These are phyloP conservation scores for Helicosporidium sp. DNA, from an alignment of 139 green algal genomes.

Conservation along the genomic window DNA sequence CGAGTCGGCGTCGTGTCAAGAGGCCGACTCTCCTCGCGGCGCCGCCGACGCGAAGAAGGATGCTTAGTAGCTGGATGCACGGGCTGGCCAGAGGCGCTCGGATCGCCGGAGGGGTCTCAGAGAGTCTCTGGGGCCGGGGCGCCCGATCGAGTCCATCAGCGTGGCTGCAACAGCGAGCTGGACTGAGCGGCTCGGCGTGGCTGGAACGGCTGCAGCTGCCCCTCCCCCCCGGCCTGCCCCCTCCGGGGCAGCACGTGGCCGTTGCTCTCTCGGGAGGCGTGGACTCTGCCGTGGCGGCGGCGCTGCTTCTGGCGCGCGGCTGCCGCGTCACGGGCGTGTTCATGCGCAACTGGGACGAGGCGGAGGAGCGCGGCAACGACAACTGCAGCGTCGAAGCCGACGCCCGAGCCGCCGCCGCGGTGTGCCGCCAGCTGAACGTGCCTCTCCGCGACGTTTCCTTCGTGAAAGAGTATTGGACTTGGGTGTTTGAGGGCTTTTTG, in stretches of 20 bases:
- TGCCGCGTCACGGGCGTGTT: conserved; percentile 41
- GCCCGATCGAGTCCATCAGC: too few relatives aligned
- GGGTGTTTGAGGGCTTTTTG: conserved; percentile 53
- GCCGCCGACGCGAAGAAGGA: too few relatives aligned
- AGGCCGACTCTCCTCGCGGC: too few relatives aligned
- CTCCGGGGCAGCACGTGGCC: conserved; percentile 15
- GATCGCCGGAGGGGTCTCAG: too few relatives aligned
- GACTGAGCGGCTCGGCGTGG: too few relatives aligned
- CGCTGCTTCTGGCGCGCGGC: conserved; percentile 30
- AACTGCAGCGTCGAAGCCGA: conserved; percentile 32
- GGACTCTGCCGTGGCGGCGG: conserved; percentile 52
- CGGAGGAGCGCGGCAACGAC: conserved; percentile 41
- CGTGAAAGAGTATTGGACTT: conserved; percentile 45
- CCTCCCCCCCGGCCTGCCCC: too few relatives aligned
- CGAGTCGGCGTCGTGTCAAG: too few relatives aligned
- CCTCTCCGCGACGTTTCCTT: conserved; percentile 52
- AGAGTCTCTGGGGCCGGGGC: too few relatives aligned
- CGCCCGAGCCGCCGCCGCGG: conserved; percentile 3
- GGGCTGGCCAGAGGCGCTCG: too few relatives aligned
- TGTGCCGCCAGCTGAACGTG: conserved; percentile 35
- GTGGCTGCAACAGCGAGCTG: too few relatives aligned
- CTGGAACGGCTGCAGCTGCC: too few relatives aligned
- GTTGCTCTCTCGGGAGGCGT: conserved; percentile 61
- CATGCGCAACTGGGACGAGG: conserved; percentile 68
- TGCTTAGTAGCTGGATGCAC: too few relatives aligned